Evolutionary conservation across 441 rosid genomes (phyloP).

Genomic region (Eutrema salsugineum): DNA sequence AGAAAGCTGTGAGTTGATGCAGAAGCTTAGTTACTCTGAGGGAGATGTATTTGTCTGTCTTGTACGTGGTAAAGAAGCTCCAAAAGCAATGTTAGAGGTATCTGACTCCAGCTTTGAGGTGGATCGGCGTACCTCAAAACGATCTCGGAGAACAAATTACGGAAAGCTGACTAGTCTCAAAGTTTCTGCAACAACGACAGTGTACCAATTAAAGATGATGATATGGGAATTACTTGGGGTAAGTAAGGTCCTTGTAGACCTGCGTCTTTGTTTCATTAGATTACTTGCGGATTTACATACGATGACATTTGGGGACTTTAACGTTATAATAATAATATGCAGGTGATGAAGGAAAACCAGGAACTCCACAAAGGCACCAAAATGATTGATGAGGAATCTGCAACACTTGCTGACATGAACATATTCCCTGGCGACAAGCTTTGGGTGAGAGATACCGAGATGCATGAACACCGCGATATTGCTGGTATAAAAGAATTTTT

Average conservation of each 20-base stretch:
- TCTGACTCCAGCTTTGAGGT: conserved; percentile 66
- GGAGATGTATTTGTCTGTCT: conserved; percentile 76
- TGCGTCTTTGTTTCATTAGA: conserved; percentile 4
- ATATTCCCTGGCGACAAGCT: conserved; percentile 94
- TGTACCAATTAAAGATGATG: conserved; percentile 98
- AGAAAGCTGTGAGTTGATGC: conserved; percentile 90
- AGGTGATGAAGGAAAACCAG: conserved; percentile 98
- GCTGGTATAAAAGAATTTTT: conserved; percentile 74
- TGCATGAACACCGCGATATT: conserved; percentile 94
- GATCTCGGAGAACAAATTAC: conserved; percentile 73
- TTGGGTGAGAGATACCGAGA: conserved; percentile 97
- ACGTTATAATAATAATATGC: conserved; percentile 30
- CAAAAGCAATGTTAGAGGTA: conserved; percentile 81
- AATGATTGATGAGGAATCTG: conserved; percentile 77
- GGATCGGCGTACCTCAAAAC: conserved; percentile 84
- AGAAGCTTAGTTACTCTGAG: conserved; percentile 75
- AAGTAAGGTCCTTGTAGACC: conserved; percentile 27
- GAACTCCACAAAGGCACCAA: conserved; percentile 86
- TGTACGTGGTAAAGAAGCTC: conserved; percentile 95
- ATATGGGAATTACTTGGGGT: conserved; percentile 99
- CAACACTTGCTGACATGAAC: conserved; percentile 96
- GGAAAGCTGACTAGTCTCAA: conserved; percentile 74
- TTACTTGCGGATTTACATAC: not conserved
- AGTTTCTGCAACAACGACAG: conserved; percentile 88
- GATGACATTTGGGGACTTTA: not conserved